phyloP scores from a whole-genome alignment of 106 monocot species.

The Amphibolis antarctica region DNA sequence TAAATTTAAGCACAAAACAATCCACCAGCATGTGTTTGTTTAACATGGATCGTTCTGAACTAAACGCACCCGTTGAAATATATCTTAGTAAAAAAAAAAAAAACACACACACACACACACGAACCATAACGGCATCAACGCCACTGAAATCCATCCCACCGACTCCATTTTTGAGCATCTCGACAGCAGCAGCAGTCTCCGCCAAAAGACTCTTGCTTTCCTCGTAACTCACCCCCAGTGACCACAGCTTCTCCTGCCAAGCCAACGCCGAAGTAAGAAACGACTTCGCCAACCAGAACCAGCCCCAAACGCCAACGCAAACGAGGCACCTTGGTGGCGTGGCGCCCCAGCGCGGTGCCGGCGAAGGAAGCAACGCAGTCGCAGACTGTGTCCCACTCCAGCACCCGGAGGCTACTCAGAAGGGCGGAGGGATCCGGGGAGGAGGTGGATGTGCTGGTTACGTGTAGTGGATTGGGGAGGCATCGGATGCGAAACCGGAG shows the following conservation, averaged over 20 bases:
- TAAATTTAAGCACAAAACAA: too few species aligned
- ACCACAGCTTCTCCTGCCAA: conserved; percentile 34
- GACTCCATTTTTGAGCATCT: conserved; percentile 44
- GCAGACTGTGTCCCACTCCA: conserved; percentile 78
- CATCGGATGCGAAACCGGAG: conserved; percentile 11
- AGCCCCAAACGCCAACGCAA: not conserved
- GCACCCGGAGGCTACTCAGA: conserved; percentile 48
- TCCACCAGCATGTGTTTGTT: too few species aligned
- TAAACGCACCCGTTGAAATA: not conserved
- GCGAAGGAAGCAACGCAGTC: conserved; percentile 72
- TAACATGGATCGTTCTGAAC: too few species aligned
- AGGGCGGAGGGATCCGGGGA: conserved; percentile 16
- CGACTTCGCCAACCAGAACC: not conserved
- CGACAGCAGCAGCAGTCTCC: conserved; percentile 70
- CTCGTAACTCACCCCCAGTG: conserved; percentile 39
- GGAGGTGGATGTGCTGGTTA: conserved; percentile 9
- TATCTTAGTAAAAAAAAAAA: not conserved
- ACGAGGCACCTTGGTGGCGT: conserved; percentile 43
- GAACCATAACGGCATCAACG: conserved; percentile 38
- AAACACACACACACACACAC: too few species aligned
- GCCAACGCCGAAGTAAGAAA: not conserved
- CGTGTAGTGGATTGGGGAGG: conserved; percentile 9
- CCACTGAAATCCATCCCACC: conserved; percentile 52
- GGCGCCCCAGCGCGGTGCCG: conserved; percentile 43
- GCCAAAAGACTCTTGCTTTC: conserved; percentile 44